phyloP scores from a whole-genome alignment of 140 eudicot genomes.

The Ambrosia hybrid region DNA sequence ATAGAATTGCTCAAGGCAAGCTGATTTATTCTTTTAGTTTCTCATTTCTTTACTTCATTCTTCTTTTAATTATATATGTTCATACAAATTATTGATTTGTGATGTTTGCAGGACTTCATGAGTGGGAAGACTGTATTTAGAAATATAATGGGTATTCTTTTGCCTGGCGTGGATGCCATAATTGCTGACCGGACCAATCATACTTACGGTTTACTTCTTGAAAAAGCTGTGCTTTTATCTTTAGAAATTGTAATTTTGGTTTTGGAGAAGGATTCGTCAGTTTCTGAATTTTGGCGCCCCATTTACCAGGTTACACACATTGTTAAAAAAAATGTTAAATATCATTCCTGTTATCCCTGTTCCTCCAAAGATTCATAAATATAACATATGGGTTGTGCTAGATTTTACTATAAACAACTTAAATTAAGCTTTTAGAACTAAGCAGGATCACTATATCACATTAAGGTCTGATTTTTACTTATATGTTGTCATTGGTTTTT shows the following conservation, averaged over 20 bases:
- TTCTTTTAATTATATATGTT: not conserved
- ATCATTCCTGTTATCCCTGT: slow-evolving; percentile 14
- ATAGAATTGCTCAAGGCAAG: slow-evolving; percentile 82
- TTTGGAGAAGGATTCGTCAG: slow-evolving; percentile 70
- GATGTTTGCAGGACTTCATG: slow-evolving; percentile 86
- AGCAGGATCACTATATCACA: no score
- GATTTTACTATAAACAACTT: no score
- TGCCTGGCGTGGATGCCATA: slow-evolving; percentile 81
- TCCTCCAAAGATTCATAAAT: not conserved
- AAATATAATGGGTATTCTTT: slow-evolving; percentile 86
- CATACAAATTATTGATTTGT: not conserved
- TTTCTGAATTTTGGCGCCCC: slow-evolving; percentile 95
- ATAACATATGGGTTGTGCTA: not conserved
- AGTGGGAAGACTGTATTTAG: slow-evolving; percentile 88
- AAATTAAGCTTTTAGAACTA: no score
- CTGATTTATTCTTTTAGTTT: slow-evolving; percentile 14
- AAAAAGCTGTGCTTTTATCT: slow-evolving; percentile 78
- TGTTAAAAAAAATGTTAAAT: not conserved
- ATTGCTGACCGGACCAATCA: slow-evolving; percentile 82
- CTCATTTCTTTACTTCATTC: no score
- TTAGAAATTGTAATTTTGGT: slow-evolving; percentile 74
- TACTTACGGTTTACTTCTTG: slow-evolving; percentile 77
- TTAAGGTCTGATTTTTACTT: not conserved
- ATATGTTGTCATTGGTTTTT: slow-evolving; percentile 25
- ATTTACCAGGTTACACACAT: slow-evolving; percentile 67